phyloP scores from a whole-genome alignment of 768 basidiomycete species.

The Hypholoma fasciculare region DNA sequence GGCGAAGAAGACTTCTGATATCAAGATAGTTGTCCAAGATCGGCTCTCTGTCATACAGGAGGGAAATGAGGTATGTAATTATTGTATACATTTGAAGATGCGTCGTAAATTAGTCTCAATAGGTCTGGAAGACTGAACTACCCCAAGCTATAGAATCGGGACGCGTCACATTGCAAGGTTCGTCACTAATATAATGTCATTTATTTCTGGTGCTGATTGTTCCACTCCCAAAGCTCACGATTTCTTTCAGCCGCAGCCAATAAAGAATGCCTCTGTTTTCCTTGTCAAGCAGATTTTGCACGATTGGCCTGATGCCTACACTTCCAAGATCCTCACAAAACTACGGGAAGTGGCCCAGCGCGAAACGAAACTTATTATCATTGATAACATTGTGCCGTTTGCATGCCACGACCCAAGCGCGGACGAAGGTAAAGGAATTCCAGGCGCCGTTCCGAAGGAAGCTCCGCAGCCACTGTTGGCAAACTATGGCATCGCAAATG shows the following conservation, averaged over 20 bases:
- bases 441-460: slow-evolving; percentile 21
- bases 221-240: slow-evolving; percentile 24
- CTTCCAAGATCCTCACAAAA: slow-evolving; percentile 33
- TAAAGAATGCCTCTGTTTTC: slow-evolving; percentile 45
- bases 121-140: slow-evolving; percentile 21
- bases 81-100: not conserved
- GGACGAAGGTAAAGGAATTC: slow-evolving; percentile 17
- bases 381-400: slow-evolving; percentile 41
- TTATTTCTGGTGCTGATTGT: not conserved
- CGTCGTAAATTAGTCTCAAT: not conserved
- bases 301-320: slow-evolving; percentile 59
- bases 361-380: slow-evolving; percentile 37
- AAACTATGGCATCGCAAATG: slow-evolving; percentile 37
- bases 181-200: not conserved
- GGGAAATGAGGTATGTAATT: slow-evolving; percentile 34
- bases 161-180: slow-evolving; percentile 27
- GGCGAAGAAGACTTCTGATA: slow-evolving; percentile 31
- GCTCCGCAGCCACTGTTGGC: slow-evolving; percentile 36
- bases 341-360: slow-evolving; percentile 35
- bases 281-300: slow-evolving; percentile 60
- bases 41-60: slow-evolving; percentile 44
- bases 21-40: slow-evolving; percentile 66
- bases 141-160: slow-evolving; percentile 26
- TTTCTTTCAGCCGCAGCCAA: slow-evolving; percentile 42
- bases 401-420: slow-evolving; percentile 29